Conservation (phyloP, 2,329 filamentous ascomycete genomes). For the Trichoderma sp. region DNA sequence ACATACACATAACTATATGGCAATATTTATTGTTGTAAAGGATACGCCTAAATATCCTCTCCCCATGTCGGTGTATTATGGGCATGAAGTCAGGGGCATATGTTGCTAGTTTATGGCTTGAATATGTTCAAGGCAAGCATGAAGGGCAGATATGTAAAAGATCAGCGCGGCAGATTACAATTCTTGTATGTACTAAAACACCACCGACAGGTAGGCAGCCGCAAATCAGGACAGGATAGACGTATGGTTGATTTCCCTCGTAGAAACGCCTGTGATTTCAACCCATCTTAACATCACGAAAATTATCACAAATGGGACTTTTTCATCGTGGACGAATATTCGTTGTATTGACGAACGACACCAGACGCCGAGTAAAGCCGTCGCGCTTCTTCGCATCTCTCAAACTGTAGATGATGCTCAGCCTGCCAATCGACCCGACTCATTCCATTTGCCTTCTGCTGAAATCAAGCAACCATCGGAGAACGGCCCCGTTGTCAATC, state of each 20-base stretch:
- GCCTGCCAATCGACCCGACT: conserved; percentile 40
- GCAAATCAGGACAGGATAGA: not conserved
- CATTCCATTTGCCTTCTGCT: conserved; percentile 39
- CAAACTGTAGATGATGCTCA: conserved; percentile 36
- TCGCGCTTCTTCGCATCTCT: conserved; percentile 42
- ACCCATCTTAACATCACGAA: not conserved
- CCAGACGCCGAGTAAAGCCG: conserved; percentile 44
- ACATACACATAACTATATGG: not conserved
- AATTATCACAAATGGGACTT: not conserved
- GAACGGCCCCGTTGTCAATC: conserved; percentile 36
- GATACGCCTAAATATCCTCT: not conserved
- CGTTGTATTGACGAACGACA: conserved; percentile 46
- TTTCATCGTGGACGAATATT: conserved; percentile 35
- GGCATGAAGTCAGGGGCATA: not conserved
- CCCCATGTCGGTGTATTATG: not conserved
- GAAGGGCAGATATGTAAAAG: not conserved
- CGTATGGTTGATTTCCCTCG: not conserved
- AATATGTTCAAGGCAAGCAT: not conserved
- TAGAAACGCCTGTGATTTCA: not conserved
- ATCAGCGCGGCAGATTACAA: not conserved
- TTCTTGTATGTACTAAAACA: not conserved
- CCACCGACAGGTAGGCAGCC: not conserved
- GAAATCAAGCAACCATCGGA: conserved; percentile 35
- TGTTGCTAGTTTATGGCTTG: not conserved
- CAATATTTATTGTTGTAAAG: not conserved